Percentiles rank a stretch among this genome's conserved stretches.
Evolutionary conservation across 2,329 filamentous ascomycete species (phyloP).

Genomic region (Aspergillus ochraceoroseus): DNA sequence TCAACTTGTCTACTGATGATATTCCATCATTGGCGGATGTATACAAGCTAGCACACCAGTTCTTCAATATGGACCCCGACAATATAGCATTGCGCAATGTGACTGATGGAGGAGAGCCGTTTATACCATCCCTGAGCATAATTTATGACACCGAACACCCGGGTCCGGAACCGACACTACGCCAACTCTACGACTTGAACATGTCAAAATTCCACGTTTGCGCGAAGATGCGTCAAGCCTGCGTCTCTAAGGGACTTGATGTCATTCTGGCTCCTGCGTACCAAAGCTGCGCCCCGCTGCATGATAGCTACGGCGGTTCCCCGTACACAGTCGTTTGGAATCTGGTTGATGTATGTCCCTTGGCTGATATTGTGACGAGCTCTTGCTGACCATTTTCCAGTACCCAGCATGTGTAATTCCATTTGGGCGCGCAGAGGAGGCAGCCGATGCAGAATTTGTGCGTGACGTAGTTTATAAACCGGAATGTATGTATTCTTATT

Average conservation of each 20-base stretch:
- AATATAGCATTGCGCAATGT: slow-evolving; percentile 19
- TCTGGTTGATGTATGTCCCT: slow-evolving; percentile 22
- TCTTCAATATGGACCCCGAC: slow-evolving; percentile 25
- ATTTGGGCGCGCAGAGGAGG: slow-evolving; percentile 17
- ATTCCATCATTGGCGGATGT: slow-evolving; percentile 11
- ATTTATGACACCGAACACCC: slow-evolving; percentile 12
- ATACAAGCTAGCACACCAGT: slow-evolving; percentile 14
- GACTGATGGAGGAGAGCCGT: slow-evolving; percentile 19
- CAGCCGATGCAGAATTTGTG: slow-evolving; percentile 18
- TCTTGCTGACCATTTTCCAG: slow-evolving; percentile 10
- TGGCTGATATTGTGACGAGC: not conserved
- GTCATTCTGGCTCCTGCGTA: slow-evolving; percentile 22
- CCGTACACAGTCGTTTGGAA: slow-evolving; percentile 24
- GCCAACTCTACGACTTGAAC: slow-evolving; percentile 22
- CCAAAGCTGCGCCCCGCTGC: slow-evolving; percentile 22
- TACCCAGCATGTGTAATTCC: slow-evolving; percentile 25
- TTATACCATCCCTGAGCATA: slow-evolving; percentile 18
- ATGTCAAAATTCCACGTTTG: slow-evolving; percentile 12
- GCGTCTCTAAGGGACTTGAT: slow-evolving; percentile 22
- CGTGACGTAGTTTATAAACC: slow-evolving; percentile 21
- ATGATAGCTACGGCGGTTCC: slow-evolving; percentile 22
- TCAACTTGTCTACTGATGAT: slow-evolving; percentile 14
- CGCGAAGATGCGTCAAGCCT: slow-evolving; percentile 16
- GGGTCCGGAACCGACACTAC: slow-evolving; percentile 17
- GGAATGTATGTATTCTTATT: slow-evolving; percentile 16